Base-by-base conservation (phyloP, 2,329 filamentous ascomycete species). In the Rachicladosporium sp. region DNA sequence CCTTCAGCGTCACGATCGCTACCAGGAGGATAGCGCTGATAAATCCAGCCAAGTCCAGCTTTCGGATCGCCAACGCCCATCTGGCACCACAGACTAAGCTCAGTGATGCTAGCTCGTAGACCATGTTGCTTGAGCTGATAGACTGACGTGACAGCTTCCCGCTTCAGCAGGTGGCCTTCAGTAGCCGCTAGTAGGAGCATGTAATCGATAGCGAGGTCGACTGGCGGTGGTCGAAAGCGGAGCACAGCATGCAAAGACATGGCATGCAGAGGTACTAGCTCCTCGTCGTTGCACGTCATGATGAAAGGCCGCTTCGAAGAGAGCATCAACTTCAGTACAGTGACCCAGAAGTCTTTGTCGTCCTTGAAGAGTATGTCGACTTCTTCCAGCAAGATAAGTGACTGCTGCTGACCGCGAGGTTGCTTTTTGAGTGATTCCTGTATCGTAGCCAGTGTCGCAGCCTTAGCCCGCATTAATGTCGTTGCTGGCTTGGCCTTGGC, bases 21-120 rank as follows among this genome's bases (percentile, higher is more conserved):
- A 0, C 82, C 82, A 33, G 71, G 73, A 6, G 84, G 82, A 77
- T 80, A 89, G 41, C 80, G 73, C 35, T 80, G 76, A 50, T 82
- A 78, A 51, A 93, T 84, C 89, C 93, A 98, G 51, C 89, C 83
- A 33, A 93, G 73, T 0, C 91, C 89, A 12, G 83, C 82, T 50
- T 82, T 82, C n/a, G 76, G 70, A 56, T 94, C 91, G 4, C 91
- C 93, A 7, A 98, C 77, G 0, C 82, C 86, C 62, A 96, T 87
- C 58, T 98, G 91, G 57, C 93, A 98, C 89, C 89, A 98, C 56
- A 93, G 91, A 56, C 93, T 80, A 21, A 98, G 71, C 45, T 96
- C 87, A 41, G 73, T 78, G 36, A 98, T 76, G 2, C 81, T 79
- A 13, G 80, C 85, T 40, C 91, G 78, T 9, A 98, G 64, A 56